Base-by-base conservation (phyloP, 257 asterid genomes). In the Cinchona pubescens region DNA sequence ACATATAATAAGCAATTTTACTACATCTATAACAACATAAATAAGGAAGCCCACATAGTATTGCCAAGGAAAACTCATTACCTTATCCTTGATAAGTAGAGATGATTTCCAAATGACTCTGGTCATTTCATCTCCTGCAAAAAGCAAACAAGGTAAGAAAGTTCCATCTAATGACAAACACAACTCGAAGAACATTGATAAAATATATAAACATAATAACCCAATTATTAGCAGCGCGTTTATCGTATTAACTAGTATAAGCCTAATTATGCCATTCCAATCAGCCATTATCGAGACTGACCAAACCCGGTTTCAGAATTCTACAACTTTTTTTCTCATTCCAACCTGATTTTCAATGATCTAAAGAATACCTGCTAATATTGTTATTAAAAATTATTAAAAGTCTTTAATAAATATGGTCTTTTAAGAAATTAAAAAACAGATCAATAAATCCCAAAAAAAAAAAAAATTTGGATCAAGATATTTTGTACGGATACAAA, bases 31-130 rank as follows among this genome's bases (percentile, higher is more conserved):
- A 0, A 56, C 12, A 13, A 21, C 15, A 59, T 19, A 42, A 10
- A 43, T 27, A 37, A 11, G 38, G 10, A n/a, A 43, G 5, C 51
- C 19, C 25, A 49, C 37, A 18, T 43, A 40, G 35, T 37, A 81
- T 43, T 38, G 75, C 67, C 64, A 42, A 42, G 30, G 38, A 59
- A 76, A 67, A 62, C 49, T 48, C 25, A 58, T 78, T 80, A 93
- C 99, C 97, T 95, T 95, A 82, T 90, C 98, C 83, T 95, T 95
- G 84, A 95, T 95, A n/a, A n/a, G n/a, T n/a, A n/a, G n/a, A n/a
- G n/a, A n/a, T 75, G 83, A 86, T 80, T 85, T 75, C 99, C 99
- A 95, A 71, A 95, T 91, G 76, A 95, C 98, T 82, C 98, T 87
- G 71, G 99, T 95, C 99, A 95, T 95, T 87, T 95, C 99, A 85